A percentile compares a stretch with the other conserved stretches of the same genome.
Evolutionary conservation across 164 flowering plant genomes (phyloP).

Genomic region (Aristolochia fimbriata): DNA sequence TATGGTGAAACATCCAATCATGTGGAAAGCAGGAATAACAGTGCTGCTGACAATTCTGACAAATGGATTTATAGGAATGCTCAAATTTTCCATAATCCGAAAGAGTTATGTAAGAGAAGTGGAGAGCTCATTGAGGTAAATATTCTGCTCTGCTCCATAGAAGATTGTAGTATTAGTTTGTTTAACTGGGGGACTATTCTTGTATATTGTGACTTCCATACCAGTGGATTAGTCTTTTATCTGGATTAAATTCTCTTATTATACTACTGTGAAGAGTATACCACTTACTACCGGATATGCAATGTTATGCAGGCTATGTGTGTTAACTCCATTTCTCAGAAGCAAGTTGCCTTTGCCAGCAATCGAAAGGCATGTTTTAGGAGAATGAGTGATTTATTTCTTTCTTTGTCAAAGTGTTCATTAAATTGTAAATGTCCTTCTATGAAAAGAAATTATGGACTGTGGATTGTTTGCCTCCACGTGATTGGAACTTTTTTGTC

Average conservation of each 20-base stretch:
- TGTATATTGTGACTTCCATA: no score
- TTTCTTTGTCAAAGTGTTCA: no score
- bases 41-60: constrained; percentile 26
- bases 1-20: constrained; percentile 14
- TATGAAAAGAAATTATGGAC: neutral
- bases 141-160: constrained; percentile 3
- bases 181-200: no score
- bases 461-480: neutral
- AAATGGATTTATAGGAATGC: constrained; percentile 22
- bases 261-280: no score
- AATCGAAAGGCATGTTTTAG: constrained; percentile 56
- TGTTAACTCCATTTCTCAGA: constrained; percentile 59
- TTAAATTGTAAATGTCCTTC: no score
- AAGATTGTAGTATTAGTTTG: no score
- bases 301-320: constrained; percentile 60
- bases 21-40: constrained; percentile 21
- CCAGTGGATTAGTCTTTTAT: no score
- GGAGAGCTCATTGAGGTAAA: constrained; percentile 93
- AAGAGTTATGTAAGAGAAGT: constrained; percentile 59
- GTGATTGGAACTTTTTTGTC: constrained; percentile 1
- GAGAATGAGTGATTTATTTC: neutral
- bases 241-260: no score
- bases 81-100: constrained; percentile 43
- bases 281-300: neutral
- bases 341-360: constrained; percentile 76